Evolutionary conservation across 1,284 basidiomycete species (phyloP).

Genomic region (Moniliella sp.): DNA sequence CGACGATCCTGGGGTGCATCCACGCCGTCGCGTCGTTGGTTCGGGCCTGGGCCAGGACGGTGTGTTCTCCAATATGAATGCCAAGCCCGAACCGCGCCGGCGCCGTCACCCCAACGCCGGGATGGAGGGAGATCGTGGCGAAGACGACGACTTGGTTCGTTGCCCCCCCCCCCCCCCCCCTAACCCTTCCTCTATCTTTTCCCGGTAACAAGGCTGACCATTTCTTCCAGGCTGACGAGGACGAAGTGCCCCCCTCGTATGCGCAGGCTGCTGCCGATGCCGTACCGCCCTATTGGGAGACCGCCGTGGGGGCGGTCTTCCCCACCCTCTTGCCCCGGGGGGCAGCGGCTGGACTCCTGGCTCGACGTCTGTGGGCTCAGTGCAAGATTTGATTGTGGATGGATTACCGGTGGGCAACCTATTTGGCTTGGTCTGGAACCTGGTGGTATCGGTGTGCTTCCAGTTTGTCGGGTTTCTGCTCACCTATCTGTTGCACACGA

Average conservation of each 20-base stretch:
- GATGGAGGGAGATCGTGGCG: constrained; percentile 38
- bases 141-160: constrained; percentile 53
- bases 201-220: too few species aligned
- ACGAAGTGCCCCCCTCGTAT: constrained; percentile 50
- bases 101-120: constrained; percentile 1
- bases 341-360: constrained; percentile 30
- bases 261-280: constrained; percentile 67
- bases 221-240: constrained; percentile 3
- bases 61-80: constrained; percentile 82
- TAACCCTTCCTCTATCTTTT: constrained; percentile 1
- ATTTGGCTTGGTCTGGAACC: constrained; percentile 56
- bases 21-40: constrained; percentile 36
- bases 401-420: constrained; percentile 41
- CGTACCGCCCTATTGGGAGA: constrained; percentile 91
- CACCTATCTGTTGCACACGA: constrained; percentile 37
- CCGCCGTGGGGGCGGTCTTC: constrained; percentile 38
- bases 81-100: constrained; percentile 49
- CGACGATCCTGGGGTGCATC: constrained; percentile 2
- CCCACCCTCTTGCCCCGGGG: constrained; percentile 39
- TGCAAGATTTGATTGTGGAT: constrained; percentile 42
- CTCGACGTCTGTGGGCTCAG: constrained; percentile 17
- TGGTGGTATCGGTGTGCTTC: constrained; percentile 80
- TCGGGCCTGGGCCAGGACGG: constrained; percentile 73
- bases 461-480: constrained; percentile 54
- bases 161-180: constrained; percentile 35